Base-by-base conservation (phyloP, 768 basidiomycete species). In the Mycena galericulata region DNA sequence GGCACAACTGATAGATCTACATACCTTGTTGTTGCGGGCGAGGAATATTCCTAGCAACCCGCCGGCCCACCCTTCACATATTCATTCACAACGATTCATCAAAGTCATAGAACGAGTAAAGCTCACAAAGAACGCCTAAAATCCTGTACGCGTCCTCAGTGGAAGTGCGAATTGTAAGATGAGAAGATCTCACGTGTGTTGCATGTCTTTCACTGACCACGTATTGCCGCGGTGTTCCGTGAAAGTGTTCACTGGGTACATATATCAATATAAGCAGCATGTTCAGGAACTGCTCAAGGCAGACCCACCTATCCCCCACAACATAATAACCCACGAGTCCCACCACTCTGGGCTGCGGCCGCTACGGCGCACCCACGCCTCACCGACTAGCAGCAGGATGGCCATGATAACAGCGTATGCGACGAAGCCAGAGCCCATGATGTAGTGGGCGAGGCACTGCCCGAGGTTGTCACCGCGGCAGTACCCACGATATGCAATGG, bases 201-300 rank as follows among this genome's bases (percentile, higher is more conserved):
- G 95, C 93, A 96, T 93, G 77, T 97, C 96, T 77, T 97, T 96
- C 59, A 91, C 92, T 3, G 90, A 92, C 96, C 96, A 97, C 0
- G 73, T 77, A 22, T 85, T 85, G 10, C 94, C 93, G 54, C 89
- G 92, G 76, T 98, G 96, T 75, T 96, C 94, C 0, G 96, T 97
- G 76, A 97, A 97, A 0, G 96, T 97, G 72, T 98, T 97, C 63
- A 98, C 92, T 88, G 34, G 6, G 34, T 36, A 6, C 34, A 6
- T 7, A 73, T 64, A 27, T 34, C 63, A 77, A 71, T 72, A 36
- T 2, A 6, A n/a, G 36, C 65, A 68, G 30, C 17, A 7, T 49
- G 27, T 29, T 38, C 27, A 54, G 17, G 27, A 41, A 57, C 38
- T 9, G 24, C 32, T 14, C 7, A 24, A 17, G 17, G 17, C 14